Percentiles rank a stretch among this genome's conserved stretches.
phyloP scores from a whole-genome alignment of 2,329 filamentous ascomycete species.

The Samsoniella hepiali region DNA sequence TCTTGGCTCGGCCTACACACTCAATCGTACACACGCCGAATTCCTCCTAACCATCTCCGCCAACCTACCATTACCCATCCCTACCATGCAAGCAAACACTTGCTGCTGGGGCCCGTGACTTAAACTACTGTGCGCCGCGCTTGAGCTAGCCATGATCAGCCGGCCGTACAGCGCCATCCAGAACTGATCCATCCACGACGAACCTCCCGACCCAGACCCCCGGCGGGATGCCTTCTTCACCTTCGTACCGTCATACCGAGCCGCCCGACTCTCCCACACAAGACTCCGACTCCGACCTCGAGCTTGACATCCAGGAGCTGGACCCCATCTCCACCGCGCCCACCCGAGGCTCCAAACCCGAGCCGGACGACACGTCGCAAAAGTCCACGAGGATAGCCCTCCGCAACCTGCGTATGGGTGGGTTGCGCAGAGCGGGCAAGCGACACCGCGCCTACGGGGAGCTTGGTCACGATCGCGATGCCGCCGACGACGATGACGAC shows the following conservation, averaged over 20 bases:
- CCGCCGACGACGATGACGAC: constrained; percentile 68
- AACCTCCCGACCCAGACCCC: constrained; percentile 6
- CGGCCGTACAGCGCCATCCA: constrained; percentile 26
- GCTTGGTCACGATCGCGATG: constrained; percentile 54
- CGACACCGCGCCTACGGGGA: constrained; percentile 57
- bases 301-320: constrained; percentile 77
- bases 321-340: constrained; percentile 56
- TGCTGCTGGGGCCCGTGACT: constrained; percentile 17
- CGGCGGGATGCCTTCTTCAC: constrained; percentile 56
- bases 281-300: constrained; percentile 69
- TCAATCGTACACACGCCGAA: background rate
- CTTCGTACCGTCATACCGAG: constrained; percentile 51
- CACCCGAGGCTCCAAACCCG: constrained; percentile 31
- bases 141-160: constrained; percentile 18
- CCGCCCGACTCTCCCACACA: constrained; percentile 62
- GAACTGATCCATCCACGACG: constrained; percentile 15
- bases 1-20: background rate
- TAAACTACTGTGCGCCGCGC: constrained; percentile 13
- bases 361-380: constrained; percentile 34
- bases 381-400: constrained; percentile 64
- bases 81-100: constrained; percentile 12
- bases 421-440: constrained; percentile 55
- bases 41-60: background rate
- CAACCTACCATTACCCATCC: background rate
- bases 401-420: constrained; percentile 65